Evolutionary conservation across 345 rosid species (phyloP), one percentile per base, ranked within the genome.

Genomic region (Eutrema heterophyllum): DNA sequence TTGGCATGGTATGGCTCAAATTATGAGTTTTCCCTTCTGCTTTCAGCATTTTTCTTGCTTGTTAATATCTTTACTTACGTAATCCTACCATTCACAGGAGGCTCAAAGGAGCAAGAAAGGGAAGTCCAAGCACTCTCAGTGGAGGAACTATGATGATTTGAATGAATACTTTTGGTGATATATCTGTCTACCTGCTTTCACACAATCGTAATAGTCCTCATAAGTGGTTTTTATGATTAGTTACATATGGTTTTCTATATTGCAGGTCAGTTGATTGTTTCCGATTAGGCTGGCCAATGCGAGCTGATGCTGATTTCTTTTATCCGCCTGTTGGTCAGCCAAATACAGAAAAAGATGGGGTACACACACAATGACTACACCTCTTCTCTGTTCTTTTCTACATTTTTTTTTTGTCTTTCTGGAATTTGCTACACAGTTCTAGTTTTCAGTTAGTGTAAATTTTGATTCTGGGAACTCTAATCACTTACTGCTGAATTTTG

Each of bases 251-350:
- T 21, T 29, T 53, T 56, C 30, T 68, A 49, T 64, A 69, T 71
- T 84, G 53, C 72, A 96, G 99, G 99, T 96, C 96, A 5, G 89
- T 84, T 70, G 96, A 90, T 81, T 96, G 99, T 82, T 96, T 96
- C 76, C 93, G 96, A 33, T 72, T 96, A 77, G 96, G 99, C 59
- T 96, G 99, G 99, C 99, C 99, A 43, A 92, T 96, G 99, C 95
- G 97, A 60, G 86, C 84, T 27, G 96, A 84, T 88, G 98, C 97
- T 73, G 98, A 90, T 82, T 96, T 96, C 85, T 96, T 96, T 81
- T 68, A 75, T 40, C 51, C 73, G 57, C 72, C 91, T 51, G 60
- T 67, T 67, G 82, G 65, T n/a, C 80, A 60, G 56, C 71, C 13
- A 35, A 71, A 9, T 15, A 39, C 10, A 26, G 91, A 84, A 12